These are phyloP conservation scores for Xylaria hypoxylon DNA, from an alignment of 2,329 filamentous ascomycete genomes.

Conservation along the genomic window DNA sequence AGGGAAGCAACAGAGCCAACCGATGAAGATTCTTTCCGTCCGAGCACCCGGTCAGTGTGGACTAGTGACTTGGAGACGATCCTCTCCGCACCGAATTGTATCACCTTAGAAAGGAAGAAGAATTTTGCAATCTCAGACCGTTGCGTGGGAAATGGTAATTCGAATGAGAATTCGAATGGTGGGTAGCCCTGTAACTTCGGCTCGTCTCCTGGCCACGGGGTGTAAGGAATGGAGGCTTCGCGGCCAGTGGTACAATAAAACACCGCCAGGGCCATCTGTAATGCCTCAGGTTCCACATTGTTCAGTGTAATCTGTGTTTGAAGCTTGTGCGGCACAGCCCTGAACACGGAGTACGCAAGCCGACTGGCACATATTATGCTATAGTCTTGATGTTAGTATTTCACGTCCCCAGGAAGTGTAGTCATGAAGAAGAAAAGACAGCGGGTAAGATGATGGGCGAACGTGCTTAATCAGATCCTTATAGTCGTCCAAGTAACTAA, in stretches of 20 bases:
- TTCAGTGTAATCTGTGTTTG: neutral
- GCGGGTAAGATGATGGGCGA: neutral
- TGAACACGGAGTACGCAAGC: neutral
- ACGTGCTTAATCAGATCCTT: conserved; percentile 16
- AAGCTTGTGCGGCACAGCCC: neutral
- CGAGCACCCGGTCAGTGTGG: neutral
- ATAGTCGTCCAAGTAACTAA: conserved; percentile 20
- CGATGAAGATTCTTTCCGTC: neutral
- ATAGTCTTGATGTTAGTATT: neutral
- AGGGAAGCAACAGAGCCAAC: neutral
- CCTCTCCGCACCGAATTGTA: neutral
- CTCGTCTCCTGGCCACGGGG: neutral
- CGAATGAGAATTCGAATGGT: neutral
- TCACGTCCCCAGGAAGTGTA: neutral
- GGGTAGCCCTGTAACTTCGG: neutral
- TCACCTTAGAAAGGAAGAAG: neutral
- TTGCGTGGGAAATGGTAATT: neutral
- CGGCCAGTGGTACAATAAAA: neutral
- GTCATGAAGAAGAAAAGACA: neutral
- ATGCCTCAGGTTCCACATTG: neutral
- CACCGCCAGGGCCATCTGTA: neutral
- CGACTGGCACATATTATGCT: conserved; percentile 1
- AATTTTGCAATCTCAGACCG: neutral
- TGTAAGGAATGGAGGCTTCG: neutral
- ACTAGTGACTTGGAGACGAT: neutral